A percentile compares a stretch with the other conserved stretches of the same genome.
phyloP scores from a whole-genome alignment of 257 asterid genomes.

The Henckelia pumila region DNA sequence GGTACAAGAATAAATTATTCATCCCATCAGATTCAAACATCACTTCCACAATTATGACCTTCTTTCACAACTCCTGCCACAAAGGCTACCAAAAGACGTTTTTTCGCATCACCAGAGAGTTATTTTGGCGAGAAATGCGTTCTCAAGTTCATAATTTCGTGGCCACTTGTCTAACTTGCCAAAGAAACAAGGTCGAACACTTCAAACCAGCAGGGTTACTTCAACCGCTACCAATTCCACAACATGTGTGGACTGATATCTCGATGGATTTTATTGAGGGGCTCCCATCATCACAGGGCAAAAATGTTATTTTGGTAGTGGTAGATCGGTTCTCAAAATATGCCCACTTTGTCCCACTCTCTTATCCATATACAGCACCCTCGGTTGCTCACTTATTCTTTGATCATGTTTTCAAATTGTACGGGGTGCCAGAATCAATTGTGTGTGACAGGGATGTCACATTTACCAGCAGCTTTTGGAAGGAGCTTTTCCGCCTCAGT shows the following conservation, averaged over 20 bases:
- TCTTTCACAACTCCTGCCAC: no score
- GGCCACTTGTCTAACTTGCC: background rate
- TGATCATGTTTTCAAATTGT: background rate
- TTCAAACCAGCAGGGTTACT: background rate
- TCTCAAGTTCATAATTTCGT: background rate
- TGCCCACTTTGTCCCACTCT: background rate
- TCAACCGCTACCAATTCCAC: background rate
- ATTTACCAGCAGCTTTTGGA: background rate
- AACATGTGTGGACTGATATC: background rate
- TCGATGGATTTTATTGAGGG: background rate
- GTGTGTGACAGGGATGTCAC: background rate
- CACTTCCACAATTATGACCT: no score
- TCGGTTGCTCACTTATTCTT: background rate
- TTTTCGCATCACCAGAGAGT: accelerated
- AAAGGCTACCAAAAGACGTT: no score
- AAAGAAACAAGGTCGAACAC: background rate
- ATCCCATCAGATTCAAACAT: no score
- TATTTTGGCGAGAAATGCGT: no score
- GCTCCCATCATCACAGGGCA: background rate
- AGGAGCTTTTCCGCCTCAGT: background rate
- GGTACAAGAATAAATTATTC: no score
- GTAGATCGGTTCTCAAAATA: background rate
- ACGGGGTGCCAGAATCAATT: background rate
- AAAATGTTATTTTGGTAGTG: no score
- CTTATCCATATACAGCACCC: background rate